These are phyloP conservation scores for Ophiocordyceps camponoti-rufipedis DNA, from an alignment of 2,329 filamentous ascomycete species.

Conservation along the genomic window DNA sequence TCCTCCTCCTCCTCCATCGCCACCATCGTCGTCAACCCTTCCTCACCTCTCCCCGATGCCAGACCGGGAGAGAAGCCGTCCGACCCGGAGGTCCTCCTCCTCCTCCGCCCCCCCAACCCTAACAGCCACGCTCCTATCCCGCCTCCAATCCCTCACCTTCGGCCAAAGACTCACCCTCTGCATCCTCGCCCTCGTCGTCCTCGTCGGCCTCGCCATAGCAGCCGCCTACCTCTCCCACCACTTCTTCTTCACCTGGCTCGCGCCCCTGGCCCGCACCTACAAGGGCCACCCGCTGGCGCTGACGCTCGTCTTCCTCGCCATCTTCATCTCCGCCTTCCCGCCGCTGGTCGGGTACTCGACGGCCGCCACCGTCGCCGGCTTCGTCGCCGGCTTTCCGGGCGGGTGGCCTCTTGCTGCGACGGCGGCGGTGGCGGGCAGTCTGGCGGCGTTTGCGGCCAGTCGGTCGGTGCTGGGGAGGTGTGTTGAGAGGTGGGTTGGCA, in stretches of 20 bases:
- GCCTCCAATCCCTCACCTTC: too few relatives aligned
- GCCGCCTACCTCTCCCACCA: constrained; percentile 54
- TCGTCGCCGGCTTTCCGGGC: constrained; percentile 35
- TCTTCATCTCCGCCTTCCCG: constrained; percentile 66
- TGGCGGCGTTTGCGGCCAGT: constrained; percentile 62
- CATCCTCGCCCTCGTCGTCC: too few relatives aligned
- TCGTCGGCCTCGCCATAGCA: too few relatives aligned
- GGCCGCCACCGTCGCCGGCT: constrained; percentile 35
- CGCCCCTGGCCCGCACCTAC: constrained; percentile 55
- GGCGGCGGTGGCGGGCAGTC: constrained; percentile 62
- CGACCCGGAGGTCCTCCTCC: too few relatives aligned
- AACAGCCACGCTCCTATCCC: too few relatives aligned
- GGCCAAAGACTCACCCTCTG: too few relatives aligned
- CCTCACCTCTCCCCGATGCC: too few relatives aligned
- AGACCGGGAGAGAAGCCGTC: too few relatives aligned
- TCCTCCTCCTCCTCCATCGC: too few relatives aligned
- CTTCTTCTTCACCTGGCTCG: constrained; percentile 54
- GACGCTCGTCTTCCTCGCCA: constrained; percentile 53
- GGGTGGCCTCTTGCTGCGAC: constrained; percentile 73
- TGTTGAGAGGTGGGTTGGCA: constrained; percentile 63
- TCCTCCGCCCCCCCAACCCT: too few relatives aligned
- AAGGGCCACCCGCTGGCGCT: constrained; percentile 43
- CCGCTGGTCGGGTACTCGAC: constrained; percentile 78
- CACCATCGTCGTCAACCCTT: too few relatives aligned
- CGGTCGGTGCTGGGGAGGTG: constrained; percentile 62